Conservation (phyloP, 2,329 filamentous ascomycete genomes). For the Trichothecium roseum region DNA sequence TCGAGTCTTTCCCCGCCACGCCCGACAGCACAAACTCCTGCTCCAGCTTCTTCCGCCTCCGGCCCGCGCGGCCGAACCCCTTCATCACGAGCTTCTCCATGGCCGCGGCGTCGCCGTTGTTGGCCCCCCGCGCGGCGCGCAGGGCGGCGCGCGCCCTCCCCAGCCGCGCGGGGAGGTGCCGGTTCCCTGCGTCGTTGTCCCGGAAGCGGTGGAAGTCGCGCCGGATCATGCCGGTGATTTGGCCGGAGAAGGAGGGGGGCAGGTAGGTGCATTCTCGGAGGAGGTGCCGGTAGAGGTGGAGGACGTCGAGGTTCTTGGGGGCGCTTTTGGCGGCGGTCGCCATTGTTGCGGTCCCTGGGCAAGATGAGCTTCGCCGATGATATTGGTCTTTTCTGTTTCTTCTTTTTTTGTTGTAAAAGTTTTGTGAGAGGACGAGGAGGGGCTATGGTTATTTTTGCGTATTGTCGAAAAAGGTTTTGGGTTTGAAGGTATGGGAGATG, state of each 20-base stretch:
- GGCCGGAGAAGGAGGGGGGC: slow-evolving; percentile 31
- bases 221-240: slow-evolving; percentile 19
- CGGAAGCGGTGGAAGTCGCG: slow-evolving; percentile 27
- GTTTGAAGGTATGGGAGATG: too few species aligned
- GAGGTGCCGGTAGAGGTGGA: slow-evolving; percentile 43
- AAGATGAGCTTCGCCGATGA: too few species aligned
- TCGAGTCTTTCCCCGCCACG: slow-evolving; percentile 3
- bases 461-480: too few species aligned
- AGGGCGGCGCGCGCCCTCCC: slow-evolving; percentile 31
- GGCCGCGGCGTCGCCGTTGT: slow-evolving; percentile 34
- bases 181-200: slow-evolving; percentile 13
- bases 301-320: background rate
- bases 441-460: too few species aligned
- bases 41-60: slow-evolving; percentile 37
- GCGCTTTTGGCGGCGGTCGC: background rate
- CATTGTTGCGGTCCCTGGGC: too few species aligned
- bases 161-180: slow-evolving; percentile 19
- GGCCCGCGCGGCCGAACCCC: slow-evolving; percentile 43
- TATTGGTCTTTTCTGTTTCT: too few species aligned
- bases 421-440: too few species aligned
- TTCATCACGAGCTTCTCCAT: slow-evolving; percentile 36
- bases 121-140: slow-evolving; percentile 40
- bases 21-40: slow-evolving; percentile 23
- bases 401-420: too few species aligned
- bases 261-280: slow-evolving; percentile 53